Evolutionary conservation across 2,329 filamentous ascomycete genomes (phyloP).

Genomic region (Fonsecaea multimorphosa): DNA sequence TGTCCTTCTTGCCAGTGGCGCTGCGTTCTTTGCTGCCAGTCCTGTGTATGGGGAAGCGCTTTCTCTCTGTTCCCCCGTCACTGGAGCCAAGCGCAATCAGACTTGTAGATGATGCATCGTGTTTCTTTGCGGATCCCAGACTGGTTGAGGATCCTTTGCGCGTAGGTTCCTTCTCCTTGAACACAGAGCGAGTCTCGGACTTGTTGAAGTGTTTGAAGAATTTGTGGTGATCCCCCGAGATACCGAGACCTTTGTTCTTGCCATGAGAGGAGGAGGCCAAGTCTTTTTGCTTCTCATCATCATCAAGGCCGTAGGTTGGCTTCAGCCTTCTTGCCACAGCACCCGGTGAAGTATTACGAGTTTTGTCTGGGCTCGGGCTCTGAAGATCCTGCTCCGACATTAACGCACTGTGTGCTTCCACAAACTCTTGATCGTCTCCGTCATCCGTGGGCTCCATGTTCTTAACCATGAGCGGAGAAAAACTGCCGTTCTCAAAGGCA

Average conservation of each 20-base stretch:
- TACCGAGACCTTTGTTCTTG: slow-evolving; percentile 35
- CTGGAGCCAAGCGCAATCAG: slow-evolving; percentile 28
- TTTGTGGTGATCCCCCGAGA: slow-evolving; percentile 35
- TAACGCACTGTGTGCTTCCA: slow-evolving; percentile 49
- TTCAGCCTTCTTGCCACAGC: slow-evolving; percentile 81
- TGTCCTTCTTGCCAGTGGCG: slow-evolving; percentile 39
- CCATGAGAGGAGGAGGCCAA: slow-evolving; percentile 9
- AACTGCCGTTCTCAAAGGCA: slow-evolving; percentile 56
- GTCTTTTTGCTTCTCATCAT: slow-evolving; percentile 22
- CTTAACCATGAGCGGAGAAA: slow-evolving; percentile 60
- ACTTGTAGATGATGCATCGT: slow-evolving; percentile 34
- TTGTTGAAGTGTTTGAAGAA: slow-evolving; percentile 38
- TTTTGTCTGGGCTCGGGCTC: slow-evolving; percentile 48
- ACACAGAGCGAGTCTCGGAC: slow-evolving; percentile 27
- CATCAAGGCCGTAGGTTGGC: slow-evolving; percentile 67
- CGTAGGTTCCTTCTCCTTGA: slow-evolving; percentile 27
- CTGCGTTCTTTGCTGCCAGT: slow-evolving; percentile 50
- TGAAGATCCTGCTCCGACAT: slow-evolving; percentile 30
- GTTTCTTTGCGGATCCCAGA: slow-evolving; percentile 46
- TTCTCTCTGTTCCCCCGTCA: slow-evolving; percentile 50
- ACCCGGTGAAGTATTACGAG: slow-evolving; percentile 68
- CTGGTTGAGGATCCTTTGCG: slow-evolving; percentile 43
- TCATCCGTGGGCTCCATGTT: slow-evolving; percentile 58
- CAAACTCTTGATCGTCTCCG: slow-evolving; percentile 55
- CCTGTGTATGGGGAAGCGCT: slow-evolving; percentile 45